Base-by-base conservation (phyloP, 2,329 filamentous ascomycete genomes). In the Chaetomiaceae sp. region DNA sequence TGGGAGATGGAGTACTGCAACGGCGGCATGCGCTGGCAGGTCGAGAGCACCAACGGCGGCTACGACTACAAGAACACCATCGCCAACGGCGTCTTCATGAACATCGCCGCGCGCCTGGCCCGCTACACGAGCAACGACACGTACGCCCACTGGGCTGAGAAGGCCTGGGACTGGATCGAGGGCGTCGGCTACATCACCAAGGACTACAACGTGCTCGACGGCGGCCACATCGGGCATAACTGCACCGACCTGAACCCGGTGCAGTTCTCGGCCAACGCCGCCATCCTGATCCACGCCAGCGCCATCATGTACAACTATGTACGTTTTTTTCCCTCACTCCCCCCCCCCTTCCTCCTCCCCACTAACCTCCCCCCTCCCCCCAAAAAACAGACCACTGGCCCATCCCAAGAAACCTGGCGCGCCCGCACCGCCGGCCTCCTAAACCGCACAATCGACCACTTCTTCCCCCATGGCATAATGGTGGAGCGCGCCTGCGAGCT, bases 241-340 rank as follows among this genome's bases (percentile, higher is more conserved):
- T 86, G 82, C 62, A 77, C 72, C 20, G 66, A 72, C 40, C 70
- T 79, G 54, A 77, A 79, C 64, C 71, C 74, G 53, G 68, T 76
- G 5, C 79, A 84, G 57, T 85, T 79, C 69, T 77, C 79, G 0
- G 82, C 83, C 63, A 82, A 80, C 59, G 75, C 79, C 33, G 82
- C 78, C 17, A 71, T 81, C 3, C 79, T 76, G 51, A 60, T 83
- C 4, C 70, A 77, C 27, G 83, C 82, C 2, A 75, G 77, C 1
- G 82, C 82, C 2, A 77, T 76, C 60, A 81, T 86, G 80, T 86
- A 82, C 64, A 84, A 85, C 58, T 72, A 66, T 39, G 73, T 75
- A 61, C 58, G 72, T 66, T 5, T 66, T 5, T 21, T 20, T 25
- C 23, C n/a, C 19, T 20, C n/a, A 27, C 25, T 10, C 12, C 21